These are phyloP conservation scores for Colletotrichum musae DNA, from an alignment of 2,329 filamentous ascomycete species.

Conservation along the genomic window DNA sequence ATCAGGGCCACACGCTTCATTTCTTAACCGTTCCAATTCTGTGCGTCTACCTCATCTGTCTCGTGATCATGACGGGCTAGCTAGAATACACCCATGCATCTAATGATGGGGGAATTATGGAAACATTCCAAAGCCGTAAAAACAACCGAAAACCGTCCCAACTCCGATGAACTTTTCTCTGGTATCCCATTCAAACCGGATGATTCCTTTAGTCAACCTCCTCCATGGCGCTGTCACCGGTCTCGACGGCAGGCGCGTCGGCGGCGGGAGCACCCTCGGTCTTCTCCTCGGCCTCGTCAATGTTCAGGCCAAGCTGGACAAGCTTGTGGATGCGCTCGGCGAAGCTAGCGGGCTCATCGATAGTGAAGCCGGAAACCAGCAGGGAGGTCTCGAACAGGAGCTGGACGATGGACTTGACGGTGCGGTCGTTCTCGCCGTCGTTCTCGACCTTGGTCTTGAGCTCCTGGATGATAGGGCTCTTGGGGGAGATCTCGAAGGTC, in stretches of 20 bases:
- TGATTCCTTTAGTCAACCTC: conserved; percentile 88
- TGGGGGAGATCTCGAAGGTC: conserved; percentile 99
- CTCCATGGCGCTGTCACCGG: conserved; percentile 97
- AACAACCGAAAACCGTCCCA: conserved; percentile 54
- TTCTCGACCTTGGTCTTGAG: conserved; percentile 99
- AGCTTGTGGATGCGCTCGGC: conserved; percentile 99
- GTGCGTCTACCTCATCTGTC: conserved; percentile 56
- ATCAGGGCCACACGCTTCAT: not conserved
- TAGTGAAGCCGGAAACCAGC: conserved; percentile 98
- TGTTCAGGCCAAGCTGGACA: conserved; percentile 96
- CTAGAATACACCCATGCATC: conserved; percentile 57
- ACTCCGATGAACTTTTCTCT: conserved; percentile 55
- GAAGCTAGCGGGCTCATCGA: conserved; percentile 97
- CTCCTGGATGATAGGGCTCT: conserved; percentile 97
- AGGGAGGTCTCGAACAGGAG: conserved; percentile 99
- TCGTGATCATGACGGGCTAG: conserved; percentile 58
- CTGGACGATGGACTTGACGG: conserved; percentile 98
- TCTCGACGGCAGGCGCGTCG: conserved; percentile 71
- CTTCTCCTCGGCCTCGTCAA: conserved; percentile 92
- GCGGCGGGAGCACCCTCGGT: conserved; percentile 71
- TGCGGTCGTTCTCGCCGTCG: conserved; percentile 98
- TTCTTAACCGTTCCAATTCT: conserved; percentile 45
- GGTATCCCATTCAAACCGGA: conserved; percentile 52
- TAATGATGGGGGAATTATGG: conserved; percentile 52
- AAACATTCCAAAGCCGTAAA: conserved; percentile 43